Evolutionary conservation across 257 asterid species (phyloP).

Genomic region (Nicotiana sylvestris): DNA sequence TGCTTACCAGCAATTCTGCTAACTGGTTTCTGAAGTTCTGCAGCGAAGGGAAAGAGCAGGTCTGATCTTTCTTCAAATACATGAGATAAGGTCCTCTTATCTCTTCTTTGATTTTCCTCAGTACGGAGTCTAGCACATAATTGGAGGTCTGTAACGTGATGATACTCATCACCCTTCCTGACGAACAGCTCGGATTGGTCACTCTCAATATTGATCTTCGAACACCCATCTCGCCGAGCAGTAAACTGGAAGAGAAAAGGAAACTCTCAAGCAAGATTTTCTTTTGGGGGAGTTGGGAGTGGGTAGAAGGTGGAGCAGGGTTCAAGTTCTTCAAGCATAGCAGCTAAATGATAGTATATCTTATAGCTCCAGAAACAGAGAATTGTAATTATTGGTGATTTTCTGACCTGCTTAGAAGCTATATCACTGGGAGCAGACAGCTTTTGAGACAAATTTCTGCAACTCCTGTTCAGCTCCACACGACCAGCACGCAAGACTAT

Average conservation of each 20-base stretch:
- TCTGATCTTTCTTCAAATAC: constrained; percentile 24
- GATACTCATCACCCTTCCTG: not conserved
- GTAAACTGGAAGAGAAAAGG: constrained; percentile 13
- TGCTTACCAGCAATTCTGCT: constrained; percentile 24
- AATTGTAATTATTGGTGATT: not conserved
- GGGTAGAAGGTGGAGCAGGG: not conserved
- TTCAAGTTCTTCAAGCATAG: not conserved
- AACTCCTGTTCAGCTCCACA: constrained; percentile 26
- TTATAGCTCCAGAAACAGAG: not conserved
- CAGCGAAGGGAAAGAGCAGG: constrained; percentile 12
- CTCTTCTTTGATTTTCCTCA: constrained; percentile 18
- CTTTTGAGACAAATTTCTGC: constrained; percentile 15
- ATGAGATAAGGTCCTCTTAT: constrained; percentile 26
- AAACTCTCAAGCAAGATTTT: constrained; percentile 2
- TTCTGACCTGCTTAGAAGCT: constrained; percentile 43
- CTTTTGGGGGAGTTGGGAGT: not conserved
- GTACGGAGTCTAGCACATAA: constrained; percentile 18
- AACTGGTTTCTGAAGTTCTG: constrained; percentile 10
- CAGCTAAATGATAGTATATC: not conserved
- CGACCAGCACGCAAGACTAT: constrained; percentile 26
- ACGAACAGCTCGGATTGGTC: constrained; percentile 16
- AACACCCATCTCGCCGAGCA: constrained; percentile 27
- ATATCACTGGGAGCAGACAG: constrained; percentile 15
- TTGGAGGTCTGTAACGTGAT: constrained; percentile 1
- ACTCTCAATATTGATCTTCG: constrained; percentile 29